Base-by-base conservation (phyloP, 108 stramenopile species). In the Pseudonitzschia pungens region DNA sequence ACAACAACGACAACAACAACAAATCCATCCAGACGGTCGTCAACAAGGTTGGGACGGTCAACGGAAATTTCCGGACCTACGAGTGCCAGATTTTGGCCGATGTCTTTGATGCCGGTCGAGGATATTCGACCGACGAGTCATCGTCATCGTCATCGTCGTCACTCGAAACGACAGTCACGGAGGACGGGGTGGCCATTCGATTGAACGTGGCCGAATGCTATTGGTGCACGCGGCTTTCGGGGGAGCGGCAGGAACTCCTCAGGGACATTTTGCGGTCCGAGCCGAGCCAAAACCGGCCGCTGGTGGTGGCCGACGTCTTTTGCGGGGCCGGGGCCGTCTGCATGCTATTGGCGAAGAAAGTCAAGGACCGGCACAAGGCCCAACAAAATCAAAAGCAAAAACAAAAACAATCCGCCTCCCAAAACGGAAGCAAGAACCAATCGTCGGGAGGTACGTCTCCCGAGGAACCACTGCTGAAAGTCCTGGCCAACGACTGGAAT, bases 291-390 rank as follows among this genome's bases (percentile, higher is more conserved):
- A 0, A 50, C 60, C 0, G 40, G 20, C 48, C 57, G 14, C 52
- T 76, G 40, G 71, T 90, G 1, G 84, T 99, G 20, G 95, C 95
- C 9, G 98, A 98, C 75, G 87, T 92, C 44, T 95, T 97, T 84
- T 96, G 93, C 51, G 99, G 99, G 18, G 96, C 97, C 0, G 99
- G 99, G 1, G 97, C 99, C 7, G 86, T 98, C 31, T 95, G 94
- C 48, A 65, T 98, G 11, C 85, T 95, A 24, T 68, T 96, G 10
- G 87, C 80, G 9, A 76, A 74, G 59, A 70, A 81, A 56, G 72
- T 62, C 22, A 33, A 40, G 36, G 60, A 62, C 18, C 20, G 78
- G 70, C n/a, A 69, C 57, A 63, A 73, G 76, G 78, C 70, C 63
- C 52, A 77, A 22, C 66, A 48, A 48, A 6, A 60, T 27, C 21